phyloP scores from a whole-genome alignment of 345 rosid species.

The Sapria himalayana region DNA sequence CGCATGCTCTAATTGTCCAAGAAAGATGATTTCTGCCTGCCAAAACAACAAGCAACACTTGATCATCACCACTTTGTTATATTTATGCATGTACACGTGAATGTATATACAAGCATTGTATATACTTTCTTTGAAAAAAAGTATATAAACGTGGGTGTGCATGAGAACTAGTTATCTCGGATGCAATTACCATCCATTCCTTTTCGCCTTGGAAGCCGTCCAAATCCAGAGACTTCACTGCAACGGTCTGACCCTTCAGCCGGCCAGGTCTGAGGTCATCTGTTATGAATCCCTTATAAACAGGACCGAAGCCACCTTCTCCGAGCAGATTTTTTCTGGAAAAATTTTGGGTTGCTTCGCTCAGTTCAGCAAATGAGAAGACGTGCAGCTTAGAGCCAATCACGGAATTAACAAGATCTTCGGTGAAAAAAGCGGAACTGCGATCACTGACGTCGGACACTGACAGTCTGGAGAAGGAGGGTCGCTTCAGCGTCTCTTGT shows the following conservation, averaged over 20 bases:
- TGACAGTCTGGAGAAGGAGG: constrained; percentile 28
- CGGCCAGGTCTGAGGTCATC: constrained; percentile 39
- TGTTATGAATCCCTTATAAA: constrained; percentile 49
- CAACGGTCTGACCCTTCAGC: constrained; percentile 42
- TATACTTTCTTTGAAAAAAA: no score
- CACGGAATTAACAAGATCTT: constrained; percentile 39
- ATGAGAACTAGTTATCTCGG: neutral
- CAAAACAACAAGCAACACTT: neutral
- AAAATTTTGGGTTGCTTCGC: constrained; percentile 27
- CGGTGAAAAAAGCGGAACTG: constrained; percentile 26
- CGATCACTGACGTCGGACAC: constrained; percentile 37
- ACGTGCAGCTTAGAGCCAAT: constrained; percentile 30
- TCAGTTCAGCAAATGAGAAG: constrained; percentile 34
- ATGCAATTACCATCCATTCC: constrained; percentile 53
- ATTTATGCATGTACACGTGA: no score
- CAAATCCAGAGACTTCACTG: constrained; percentile 52
- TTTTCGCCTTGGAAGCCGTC: constrained; percentile 58
- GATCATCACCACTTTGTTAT: no score
- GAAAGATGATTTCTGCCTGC: constrained; percentile 66
- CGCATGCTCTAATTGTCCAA: constrained; percentile 51
- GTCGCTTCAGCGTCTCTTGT: constrained; percentile 12
- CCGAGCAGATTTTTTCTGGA: constrained; percentile 39
- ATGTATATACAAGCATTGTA: no score
- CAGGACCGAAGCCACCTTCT: constrained; percentile 69
- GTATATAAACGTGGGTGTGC: no score